These are phyloP conservation scores for Acephala macrosclerotiorum DNA, from an alignment of 2,329 filamentous ascomycete genomes.

Conservation along the genomic window DNA sequence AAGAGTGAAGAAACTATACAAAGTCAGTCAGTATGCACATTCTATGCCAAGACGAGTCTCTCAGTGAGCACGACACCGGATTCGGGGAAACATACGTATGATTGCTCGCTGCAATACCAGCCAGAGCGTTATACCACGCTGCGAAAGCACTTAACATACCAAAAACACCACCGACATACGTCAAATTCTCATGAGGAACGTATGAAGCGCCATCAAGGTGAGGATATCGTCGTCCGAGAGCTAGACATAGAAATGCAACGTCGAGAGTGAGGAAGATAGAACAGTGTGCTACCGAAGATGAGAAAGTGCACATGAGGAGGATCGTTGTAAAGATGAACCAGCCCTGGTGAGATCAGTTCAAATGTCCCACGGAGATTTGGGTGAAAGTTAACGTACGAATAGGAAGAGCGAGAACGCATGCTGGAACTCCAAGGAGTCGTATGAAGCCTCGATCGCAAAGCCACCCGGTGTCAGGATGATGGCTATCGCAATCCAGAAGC, in stretches of 20 bases:
- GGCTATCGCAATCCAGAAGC: conserved; percentile 82
- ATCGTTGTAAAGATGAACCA: conserved; percentile 89
- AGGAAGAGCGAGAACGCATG: conserved; percentile 78
- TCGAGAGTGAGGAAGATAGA: conserved; percentile 79
- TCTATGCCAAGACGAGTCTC: too few relatives aligned
- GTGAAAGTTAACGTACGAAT: conserved; percentile 38
- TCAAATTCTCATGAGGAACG: conserved; percentile 48
- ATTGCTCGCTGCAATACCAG: conserved; percentile 57
- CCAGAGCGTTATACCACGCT: conserved; percentile 66
- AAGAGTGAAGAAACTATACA: conserved; percentile 24
- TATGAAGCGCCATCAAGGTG: conserved; percentile 48
- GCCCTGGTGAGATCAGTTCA: conserved; percentile 46
- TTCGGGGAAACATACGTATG: conserved; percentile 25
- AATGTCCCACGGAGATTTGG: background rate
- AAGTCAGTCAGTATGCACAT: too few relatives aligned
- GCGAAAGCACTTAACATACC: conserved; percentile 62
- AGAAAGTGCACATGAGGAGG: conserved; percentile 75
- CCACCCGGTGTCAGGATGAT: conserved; percentile 73
- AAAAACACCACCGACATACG: conserved; percentile 61
- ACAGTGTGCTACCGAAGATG: conserved; percentile 82
- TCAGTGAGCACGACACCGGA: too few relatives aligned
- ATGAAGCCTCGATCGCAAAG: conserved; percentile 66
- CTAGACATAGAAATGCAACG: conserved; percentile 76
- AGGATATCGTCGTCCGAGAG: conserved; percentile 66
- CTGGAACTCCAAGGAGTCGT: conserved; percentile 55